Conservation (phyloP, 768 basidiomycete species). For the Boletellus sp. region DNA sequence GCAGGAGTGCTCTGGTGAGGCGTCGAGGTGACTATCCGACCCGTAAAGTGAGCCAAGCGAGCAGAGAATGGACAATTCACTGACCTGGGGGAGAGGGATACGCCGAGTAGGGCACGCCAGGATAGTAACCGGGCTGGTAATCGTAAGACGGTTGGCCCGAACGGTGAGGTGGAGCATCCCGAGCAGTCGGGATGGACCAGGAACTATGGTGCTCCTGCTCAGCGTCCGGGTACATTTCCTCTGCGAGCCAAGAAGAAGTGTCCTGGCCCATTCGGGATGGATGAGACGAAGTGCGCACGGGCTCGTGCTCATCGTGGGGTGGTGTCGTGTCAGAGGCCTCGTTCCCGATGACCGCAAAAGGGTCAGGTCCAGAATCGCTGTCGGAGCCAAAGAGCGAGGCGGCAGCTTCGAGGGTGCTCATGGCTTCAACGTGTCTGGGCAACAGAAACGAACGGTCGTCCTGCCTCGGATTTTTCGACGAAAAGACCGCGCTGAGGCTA, state of each 20-base stretch:
- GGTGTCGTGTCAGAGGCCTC: conserved; percentile 31
- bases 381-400: conserved; percentile 75
- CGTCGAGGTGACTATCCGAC: conserved; percentile 10
- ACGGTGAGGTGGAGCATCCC: conserved; percentile 16
- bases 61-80: conserved; percentile 4
- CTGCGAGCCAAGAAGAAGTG: conserved; percentile 39
- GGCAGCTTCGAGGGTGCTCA: conserved; percentile 72
- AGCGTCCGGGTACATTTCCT: conserved; percentile 28
- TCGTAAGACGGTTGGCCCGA: conserved; percentile 15
- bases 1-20: conserved; percentile 11
- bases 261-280: conserved; percentile 33
- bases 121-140: conserved; percentile 32
- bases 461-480: conserved; percentile 13
- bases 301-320: conserved; percentile 22
- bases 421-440: conserved; percentile 36
- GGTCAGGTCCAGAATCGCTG: conserved; percentile 53
- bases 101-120: conserved; percentile 20
- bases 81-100: conserved; percentile 23
- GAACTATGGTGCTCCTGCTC: conserved; percentile 24
- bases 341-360: conserved; percentile 58
- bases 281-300: conserved; percentile 20
- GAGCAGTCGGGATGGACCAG: conserved; percentile 25
- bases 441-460: conserved; percentile 9
- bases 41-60: conserved; percentile 5
- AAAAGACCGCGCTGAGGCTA: background rate